Base-by-base conservation (phyloP, 306 rosid species). In the Sindora glabra region DNA sequence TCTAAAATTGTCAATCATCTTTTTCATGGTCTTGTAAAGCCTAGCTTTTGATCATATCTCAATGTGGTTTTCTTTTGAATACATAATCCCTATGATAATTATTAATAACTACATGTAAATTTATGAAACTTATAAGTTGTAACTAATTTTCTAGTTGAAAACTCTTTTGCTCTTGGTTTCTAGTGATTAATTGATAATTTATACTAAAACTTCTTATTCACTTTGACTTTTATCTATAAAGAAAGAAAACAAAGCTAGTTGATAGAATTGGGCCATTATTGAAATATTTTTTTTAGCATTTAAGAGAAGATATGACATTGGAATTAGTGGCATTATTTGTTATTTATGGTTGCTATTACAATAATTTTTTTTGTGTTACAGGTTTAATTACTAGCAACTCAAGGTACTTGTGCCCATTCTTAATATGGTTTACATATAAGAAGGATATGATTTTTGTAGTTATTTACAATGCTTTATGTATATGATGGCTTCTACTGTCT, bases 331-430 rank as follows among this genome's bases (percentile, higher is more conserved):
- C n/a, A 86, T 89, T 62, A 33, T 86, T 59, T 92, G 99, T 78
- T 92, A 67, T 86, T 79, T 33, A 78, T 89, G 52, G 84, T 92
- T 73, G 95, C 87, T 19, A 74, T 89, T 67, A 95, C 96, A 42
- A 86, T 89, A 54, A n/a, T n/a, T 92, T 92, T 66, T 92, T 92
- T 76, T 89, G 99, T 69, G 99, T 96, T 13, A 89, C 89, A 95
- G 83, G 99, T 65, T 86, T 96, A 19, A 77, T 92, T 69, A 92
- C 99, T 7, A 86, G 95, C 77, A 92, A 92, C 83, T 92, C 99
- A 22, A 92, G 99, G 99, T 86, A 83, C 30, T 49, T 14, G 5
- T 24, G 27, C 58, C 0, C 32, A 26, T 36, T 38, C 13, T 65
- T 44, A 10, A 19, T 10, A 26, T 9, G 17, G 15, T 42, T 69